Percentiles rank a stretch among this genome's conserved stretches.
Conservation (phyloP, 495 filamentous ascomycete species). For the Penicillium coffeae region DNA sequence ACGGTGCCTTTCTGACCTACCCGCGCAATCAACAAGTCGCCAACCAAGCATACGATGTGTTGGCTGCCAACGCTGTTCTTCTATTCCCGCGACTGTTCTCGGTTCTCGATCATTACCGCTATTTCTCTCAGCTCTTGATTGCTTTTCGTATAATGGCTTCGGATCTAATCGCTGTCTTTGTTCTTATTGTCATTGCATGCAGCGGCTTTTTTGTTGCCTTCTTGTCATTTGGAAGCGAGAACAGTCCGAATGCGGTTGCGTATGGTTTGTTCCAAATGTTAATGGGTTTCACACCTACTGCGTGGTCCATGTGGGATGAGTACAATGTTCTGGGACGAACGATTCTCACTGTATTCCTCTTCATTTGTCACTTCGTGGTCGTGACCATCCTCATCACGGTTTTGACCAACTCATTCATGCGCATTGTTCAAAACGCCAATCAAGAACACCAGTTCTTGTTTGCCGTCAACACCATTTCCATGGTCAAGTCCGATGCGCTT, state of each 20-base stretch:
- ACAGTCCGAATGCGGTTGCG: conserved; percentile 63
- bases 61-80: conserved; percentile 84
- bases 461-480: conserved; percentile 88
- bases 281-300: conserved; percentile 81
- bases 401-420: conserved; percentile 90
- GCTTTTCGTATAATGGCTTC: conserved; percentile 90
- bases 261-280: conserved; percentile 89
- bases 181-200: conserved; percentile 79
- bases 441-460: conserved; percentile 94
- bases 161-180: conserved; percentile 76
- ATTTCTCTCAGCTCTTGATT: conserved; percentile 91
- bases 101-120: conserved; percentile 86
- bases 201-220: conserved; percentile 95
- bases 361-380: conserved; percentile 93
- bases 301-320: conserved; percentile 68
- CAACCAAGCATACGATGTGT: conserved; percentile 80
- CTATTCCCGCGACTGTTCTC: conserved; percentile 88
- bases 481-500: conserved; percentile 92
- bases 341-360: conserved; percentile 74
- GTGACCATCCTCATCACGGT: conserved; percentile 91
- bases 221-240: conserved; percentile 65
- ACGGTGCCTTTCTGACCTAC: conserved; percentile 75
- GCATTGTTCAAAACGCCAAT: conserved; percentile 84
- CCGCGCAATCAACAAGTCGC: conserved; percentile 60
- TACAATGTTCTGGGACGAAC: conserved; percentile 74